Conservation (phyloP, 148 eudicot species). For the Rhododendron kiyosumense region DNA sequence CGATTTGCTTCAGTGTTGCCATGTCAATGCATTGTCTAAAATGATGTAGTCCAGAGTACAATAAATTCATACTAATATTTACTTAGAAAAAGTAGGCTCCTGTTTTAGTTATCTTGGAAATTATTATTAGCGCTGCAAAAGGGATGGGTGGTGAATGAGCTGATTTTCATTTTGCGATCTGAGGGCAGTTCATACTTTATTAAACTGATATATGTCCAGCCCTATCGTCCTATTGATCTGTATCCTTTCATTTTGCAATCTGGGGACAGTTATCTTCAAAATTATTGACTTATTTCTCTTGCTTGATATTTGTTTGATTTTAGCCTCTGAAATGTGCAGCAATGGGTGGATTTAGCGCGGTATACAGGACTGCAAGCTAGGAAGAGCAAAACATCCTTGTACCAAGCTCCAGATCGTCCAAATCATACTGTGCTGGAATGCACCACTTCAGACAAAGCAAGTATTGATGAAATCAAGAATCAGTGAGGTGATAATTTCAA, state of each 20-base stretch:
- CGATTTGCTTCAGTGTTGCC: background rate
- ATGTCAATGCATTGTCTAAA: background rate
- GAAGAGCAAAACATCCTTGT: slow-evolving; percentile 31
- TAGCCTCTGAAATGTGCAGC: slow-evolving; percentile 49
- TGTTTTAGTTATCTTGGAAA: background rate
- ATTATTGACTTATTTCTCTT: slow-evolving; percentile 1
- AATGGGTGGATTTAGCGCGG: slow-evolving; percentile 96
- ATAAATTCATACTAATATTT: background rate
- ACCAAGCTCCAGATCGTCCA: slow-evolving; percentile 34
- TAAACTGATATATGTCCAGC: background rate
- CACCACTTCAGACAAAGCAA: slow-evolving; percentile 49
- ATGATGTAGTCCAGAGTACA: background rate
- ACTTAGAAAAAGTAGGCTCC: no score
- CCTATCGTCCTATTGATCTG: background rate
- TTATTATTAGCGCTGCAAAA: background rate
- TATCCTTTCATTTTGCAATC: background rate
- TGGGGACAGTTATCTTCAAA: background rate
- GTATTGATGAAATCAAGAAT: slow-evolving; percentile 52
- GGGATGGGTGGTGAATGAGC: background rate
- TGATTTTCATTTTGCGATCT: background rate
- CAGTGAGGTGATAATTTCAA: slow-evolving; percentile 28
- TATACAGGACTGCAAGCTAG: slow-evolving; percentile 77
- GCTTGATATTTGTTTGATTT: background rate
- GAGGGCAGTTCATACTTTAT: background rate
- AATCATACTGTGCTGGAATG: slow-evolving; percentile 41